Evolutionary conservation across 192 early-diverging fungal species (phyloP).

Genomic region (Borealophlyctis nickersoniae): DNA sequence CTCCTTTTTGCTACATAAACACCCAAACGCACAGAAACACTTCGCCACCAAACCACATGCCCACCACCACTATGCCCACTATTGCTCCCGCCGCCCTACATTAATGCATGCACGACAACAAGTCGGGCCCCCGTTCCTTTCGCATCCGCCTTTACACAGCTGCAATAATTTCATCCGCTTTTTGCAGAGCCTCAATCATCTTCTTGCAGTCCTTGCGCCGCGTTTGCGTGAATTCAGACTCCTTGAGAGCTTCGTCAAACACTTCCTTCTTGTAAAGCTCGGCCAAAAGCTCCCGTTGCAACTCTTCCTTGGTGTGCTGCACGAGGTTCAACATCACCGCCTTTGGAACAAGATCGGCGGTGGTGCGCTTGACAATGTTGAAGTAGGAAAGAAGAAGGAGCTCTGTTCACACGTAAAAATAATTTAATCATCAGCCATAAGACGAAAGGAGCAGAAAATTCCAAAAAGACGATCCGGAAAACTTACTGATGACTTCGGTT

Average conservation of each 20-base stretch:
- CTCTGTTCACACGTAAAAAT: conserved; percentile 67
- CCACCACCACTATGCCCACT: no score
- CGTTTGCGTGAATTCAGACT: conserved; percentile 87
- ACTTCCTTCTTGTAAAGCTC: conserved; percentile 97
- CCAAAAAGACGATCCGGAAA: background rate
- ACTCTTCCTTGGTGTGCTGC: conserved; percentile 79
- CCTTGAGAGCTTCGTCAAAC: conserved; percentile 91
- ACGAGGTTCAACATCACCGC: conserved; percentile 99
- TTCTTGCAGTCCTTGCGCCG: conserved; percentile 94
- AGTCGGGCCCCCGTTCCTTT: no score
- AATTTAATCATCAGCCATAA: background rate
- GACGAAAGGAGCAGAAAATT: background rate
- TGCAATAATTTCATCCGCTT: conserved; percentile 72
- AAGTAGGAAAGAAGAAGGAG: conserved; percentile 96
- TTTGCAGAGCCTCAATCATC: conserved; percentile 91
- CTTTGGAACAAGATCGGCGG: conserved; percentile 96
- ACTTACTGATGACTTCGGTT: conserved; percentile 96
- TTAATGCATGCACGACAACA: no score
- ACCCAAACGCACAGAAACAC: no score
- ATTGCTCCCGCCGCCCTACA: no score
- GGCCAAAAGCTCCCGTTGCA: conserved; percentile 91
- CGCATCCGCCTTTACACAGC: conserved; percentile 32
- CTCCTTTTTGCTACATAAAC: no score
- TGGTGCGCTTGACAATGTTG: conserved; percentile 97
- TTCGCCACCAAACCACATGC: no score